Conservation (phyloP, 768 basidiomycete genomes). For the Rhodotorula paludigena region DNA sequence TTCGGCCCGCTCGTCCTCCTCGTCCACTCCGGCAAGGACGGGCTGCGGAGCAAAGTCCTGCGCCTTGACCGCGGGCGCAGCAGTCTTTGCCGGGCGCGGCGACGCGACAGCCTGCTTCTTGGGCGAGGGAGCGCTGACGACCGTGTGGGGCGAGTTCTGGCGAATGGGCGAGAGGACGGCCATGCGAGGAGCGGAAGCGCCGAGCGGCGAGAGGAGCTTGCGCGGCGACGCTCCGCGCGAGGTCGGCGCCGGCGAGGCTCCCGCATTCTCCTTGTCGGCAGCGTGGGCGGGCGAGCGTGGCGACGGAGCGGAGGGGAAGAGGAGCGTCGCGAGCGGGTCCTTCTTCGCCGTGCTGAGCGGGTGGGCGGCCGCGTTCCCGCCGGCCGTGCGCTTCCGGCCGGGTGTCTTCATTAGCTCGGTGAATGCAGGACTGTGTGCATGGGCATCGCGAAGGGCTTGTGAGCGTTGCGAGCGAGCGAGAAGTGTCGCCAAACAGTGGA, state of each 20-base stretch:
- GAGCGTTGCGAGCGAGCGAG: background rate
- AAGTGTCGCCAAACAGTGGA: background rate
- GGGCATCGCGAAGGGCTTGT: background rate
- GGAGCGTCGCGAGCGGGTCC: constrained; percentile 34
- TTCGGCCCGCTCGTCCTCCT: background rate
- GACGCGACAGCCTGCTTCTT: background rate
- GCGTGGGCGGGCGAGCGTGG: background rate
- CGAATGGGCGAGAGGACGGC: constrained; percentile 13
- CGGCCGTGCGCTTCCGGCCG: constrained; percentile 27
- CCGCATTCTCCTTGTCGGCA: constrained; percentile 25
- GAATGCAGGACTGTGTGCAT: constrained; percentile 12
- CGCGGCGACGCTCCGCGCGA: background rate
- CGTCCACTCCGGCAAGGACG: background rate
- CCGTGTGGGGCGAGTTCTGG: constrained; percentile 13
- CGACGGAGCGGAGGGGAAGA: constrained; percentile 10
- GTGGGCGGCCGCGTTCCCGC: background rate
- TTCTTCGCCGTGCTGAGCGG: constrained; percentile 14
- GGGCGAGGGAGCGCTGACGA: background rate
- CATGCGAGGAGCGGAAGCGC: background rate
- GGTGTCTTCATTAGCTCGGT: constrained; percentile 37
- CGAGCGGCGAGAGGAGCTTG: constrained; percentile 1
- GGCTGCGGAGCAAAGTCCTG: background rate
- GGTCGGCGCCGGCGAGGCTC: background rate
- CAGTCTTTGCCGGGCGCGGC: background rate
- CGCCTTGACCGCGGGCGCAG: background rate